Evolutionary conservation across 768 basidiomycete genomes (phyloP), one percentile per base, ranked within the genome.

Genomic region (Lactarius hengduanensis): DNA sequence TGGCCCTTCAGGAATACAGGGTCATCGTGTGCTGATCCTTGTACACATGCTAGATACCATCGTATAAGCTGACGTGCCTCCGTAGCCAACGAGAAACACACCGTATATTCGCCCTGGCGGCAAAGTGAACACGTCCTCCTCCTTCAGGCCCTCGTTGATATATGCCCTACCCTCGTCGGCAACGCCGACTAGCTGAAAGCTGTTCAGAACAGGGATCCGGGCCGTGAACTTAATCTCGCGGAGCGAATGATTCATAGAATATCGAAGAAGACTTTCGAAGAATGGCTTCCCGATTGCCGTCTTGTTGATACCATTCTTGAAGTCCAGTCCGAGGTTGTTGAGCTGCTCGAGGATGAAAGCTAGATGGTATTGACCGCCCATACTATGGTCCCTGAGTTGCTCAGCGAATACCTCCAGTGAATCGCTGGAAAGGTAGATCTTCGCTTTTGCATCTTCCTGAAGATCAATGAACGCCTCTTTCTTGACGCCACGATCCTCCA

Each of bases 171-270:
- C 91, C 75, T 94, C 91, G 71, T 96, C 93, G 2, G 91, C 89
- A 6, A 94, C 83, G 0, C 94, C 93, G 10, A 93, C 89, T 1
- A 96, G 80, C 34, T 87, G 79, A 64, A 85, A 85, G 65, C 86
- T 87, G 26, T 0, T 86, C 76, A 0, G 87, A 8, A 96, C 81
- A 4, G 81, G 84, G 30, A 96, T 90, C 10, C 91, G 80, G 0
- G 92, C 93, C 47, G 81, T 78, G 70, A 89, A 85, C 71, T 94
- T 94, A 70, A 94, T 85, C 54, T 85, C 85, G 6, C 91, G 82
- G 50, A 95, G 76, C 7, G 90, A 83, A 67, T 86, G 83, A 45
- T 83, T 83, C 75, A 85, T 84, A 0, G 87, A 82, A 40, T 86
- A 85, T 43, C 84, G 77, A 22, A 89, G 81, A 18, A 89, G 71